Conservation (phyloP, 2,329 filamentous ascomycete species). For the Plenodomus biglobosus region DNA sequence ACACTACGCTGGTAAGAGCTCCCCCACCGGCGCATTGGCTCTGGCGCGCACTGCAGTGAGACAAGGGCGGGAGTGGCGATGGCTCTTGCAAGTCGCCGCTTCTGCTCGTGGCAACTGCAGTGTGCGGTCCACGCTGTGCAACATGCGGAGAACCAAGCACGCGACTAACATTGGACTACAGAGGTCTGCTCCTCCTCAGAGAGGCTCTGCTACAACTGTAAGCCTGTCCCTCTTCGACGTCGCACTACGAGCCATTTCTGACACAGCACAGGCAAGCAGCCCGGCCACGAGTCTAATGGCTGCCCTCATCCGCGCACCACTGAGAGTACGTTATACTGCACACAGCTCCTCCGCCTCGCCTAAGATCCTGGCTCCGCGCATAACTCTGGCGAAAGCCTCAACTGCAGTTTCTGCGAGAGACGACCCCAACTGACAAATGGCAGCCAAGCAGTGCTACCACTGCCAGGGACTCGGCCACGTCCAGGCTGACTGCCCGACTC, state of each 20-base stretch:
- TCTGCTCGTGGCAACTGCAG: slow-evolving; percentile 13
- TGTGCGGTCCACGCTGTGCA: slow-evolving; percentile 9
- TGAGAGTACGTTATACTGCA: slow-evolving; percentile 63
- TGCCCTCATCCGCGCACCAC: slow-evolving; percentile 96
- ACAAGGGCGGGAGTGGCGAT: slow-evolving; percentile 11
- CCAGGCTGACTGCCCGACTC: slow-evolving; percentile 96
- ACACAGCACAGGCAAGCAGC: slow-evolving; percentile 68
- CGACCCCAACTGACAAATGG: slow-evolving; percentile 17
- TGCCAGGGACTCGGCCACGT: slow-evolving; percentile 98
- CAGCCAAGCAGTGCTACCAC: slow-evolving; percentile 99
- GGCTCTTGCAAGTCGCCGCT: slow-evolving; percentile 18
- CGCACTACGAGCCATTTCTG: slow-evolving; percentile 10
- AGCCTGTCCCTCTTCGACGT: slow-evolving; percentile 39
- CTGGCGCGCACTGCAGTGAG: slow-evolving; percentile 22
- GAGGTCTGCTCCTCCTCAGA: slow-evolving; percentile 98
- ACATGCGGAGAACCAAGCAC: not conserved
- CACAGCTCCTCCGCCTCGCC: not conserved
- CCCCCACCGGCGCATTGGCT: slow-evolving; percentile 12
- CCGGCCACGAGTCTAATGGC: slow-evolving; percentile 94
- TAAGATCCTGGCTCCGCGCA: slow-evolving; percentile 1
- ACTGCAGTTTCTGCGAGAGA: not conserved
- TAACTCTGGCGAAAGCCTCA: not conserved
- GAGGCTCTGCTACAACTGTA: slow-evolving; percentile 99
- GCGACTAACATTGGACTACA: slow-evolving; percentile 38
- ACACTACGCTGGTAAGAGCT: slow-evolving; percentile 53